Evolutionary conservation across 257 asterid genomes (phyloP).

Genomic region (Paraleonurus japonicus): DNA sequence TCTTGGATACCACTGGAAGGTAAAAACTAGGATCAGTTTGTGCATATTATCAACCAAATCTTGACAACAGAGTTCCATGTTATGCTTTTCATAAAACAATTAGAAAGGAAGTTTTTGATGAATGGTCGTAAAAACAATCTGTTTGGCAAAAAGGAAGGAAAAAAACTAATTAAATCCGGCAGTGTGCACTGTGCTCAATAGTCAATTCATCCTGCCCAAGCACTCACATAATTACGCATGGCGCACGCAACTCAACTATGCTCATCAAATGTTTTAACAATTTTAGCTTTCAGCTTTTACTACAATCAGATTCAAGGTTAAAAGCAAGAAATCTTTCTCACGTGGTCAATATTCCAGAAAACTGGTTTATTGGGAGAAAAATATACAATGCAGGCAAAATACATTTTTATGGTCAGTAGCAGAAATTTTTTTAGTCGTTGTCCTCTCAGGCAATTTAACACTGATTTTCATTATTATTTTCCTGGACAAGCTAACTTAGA

Average conservation of each 20-base stretch:
- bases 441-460: background rate
- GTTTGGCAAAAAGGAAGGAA: background rate
- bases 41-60: background rate
- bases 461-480: background rate
- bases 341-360: background rate
- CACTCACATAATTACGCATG: background rate
- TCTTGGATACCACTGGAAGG: conserved; percentile 17
- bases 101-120: background rate
- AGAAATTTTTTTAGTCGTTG: background rate
- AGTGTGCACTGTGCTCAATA: no score
- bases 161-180: background rate
- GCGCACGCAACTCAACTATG: background rate
- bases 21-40: conserved; percentile 6
- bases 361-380: background rate
- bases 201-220: background rate
- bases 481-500: conserved; percentile 1
- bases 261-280: background rate
- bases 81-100: background rate
- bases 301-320: background rate
- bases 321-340: background rate
- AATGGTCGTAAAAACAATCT: background rate
- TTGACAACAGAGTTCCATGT: background rate
- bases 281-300: background rate
- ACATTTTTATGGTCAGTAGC: background rate
- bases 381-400: background rate